Conservation (phyloP, 768 basidiomycete genomes). For the Suillus paluster region DNA sequence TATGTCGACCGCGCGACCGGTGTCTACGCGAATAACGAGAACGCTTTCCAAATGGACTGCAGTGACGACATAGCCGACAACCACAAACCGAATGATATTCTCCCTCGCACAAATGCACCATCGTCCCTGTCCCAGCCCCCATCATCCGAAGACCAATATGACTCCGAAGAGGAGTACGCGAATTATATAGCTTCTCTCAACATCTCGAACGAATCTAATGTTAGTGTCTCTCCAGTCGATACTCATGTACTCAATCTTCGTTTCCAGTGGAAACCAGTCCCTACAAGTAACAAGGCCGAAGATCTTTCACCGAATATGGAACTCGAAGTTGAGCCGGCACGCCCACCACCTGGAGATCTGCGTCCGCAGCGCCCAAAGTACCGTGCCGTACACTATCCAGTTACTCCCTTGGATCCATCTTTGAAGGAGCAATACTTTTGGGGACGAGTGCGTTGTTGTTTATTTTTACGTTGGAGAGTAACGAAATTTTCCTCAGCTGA, state of each 20-base stretch:
- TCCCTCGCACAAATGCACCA: background rate
- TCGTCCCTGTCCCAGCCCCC: background rate
- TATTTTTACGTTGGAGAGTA: background rate
- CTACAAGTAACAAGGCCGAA: slow-evolving; percentile 36
- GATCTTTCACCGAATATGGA: slow-evolving; percentile 27
- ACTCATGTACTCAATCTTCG: background rate
- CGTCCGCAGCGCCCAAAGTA: slow-evolving; percentile 18
- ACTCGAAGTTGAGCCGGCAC: background rate
- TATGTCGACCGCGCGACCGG: background rate
- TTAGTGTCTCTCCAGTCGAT: slow-evolving; percentile 6
- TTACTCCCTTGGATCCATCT: slow-evolving; percentile 22
- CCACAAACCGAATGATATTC: background rate
- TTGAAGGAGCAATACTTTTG: slow-evolving; percentile 16
- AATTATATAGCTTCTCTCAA: slow-evolving; percentile 30
- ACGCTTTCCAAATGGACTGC: background rate
- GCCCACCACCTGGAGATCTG: slow-evolving; percentile 1
- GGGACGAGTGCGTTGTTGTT: slow-evolving; percentile 23
- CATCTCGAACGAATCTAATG: slow-evolving; percentile 35
- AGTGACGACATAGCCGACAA: background rate
- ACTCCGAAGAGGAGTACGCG: slow-evolving; percentile 28
- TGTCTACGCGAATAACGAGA: background rate
- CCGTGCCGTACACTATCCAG: slow-evolving; percentile 22
- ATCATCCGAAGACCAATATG: slow-evolving; percentile 1
- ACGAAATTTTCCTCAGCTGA: background rate
- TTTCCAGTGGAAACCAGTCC: slow-evolving; percentile 29